Conservation (phyloP, 345 rosid genomes). For the Leavenworthia alabamica region DNA sequence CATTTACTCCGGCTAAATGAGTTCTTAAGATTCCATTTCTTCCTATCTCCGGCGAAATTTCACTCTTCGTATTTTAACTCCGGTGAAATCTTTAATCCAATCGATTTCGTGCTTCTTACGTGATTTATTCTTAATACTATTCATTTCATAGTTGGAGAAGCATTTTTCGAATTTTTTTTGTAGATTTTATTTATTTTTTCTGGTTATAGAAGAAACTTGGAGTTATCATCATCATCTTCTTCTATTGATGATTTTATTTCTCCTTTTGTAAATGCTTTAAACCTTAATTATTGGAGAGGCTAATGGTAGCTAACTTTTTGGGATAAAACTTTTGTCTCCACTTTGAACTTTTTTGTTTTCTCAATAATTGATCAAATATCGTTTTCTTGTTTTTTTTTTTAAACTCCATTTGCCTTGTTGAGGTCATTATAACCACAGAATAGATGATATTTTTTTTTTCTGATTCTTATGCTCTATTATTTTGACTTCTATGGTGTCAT, state of each 20-base stretch:
- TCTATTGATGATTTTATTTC: neutral
- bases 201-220: neutral
- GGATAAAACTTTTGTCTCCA: constrained; percentile 14
- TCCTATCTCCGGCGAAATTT: constrained; percentile 3
- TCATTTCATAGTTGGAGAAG: neutral
- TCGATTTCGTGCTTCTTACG: constrained; percentile 16
- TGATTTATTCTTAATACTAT: neutral
- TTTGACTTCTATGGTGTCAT: neutral
- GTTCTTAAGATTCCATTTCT: constrained; percentile 1
- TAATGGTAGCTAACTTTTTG: too few relatives aligned
- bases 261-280: neutral
- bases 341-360: neutral
- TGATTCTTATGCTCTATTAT: neutral
- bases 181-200: neutral
- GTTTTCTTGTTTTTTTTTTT: neutral
- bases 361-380: constrained; percentile 4
- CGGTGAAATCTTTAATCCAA: constrained; percentile 4
- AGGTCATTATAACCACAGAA: neutral
- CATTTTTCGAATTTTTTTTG: neutral
- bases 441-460: too few relatives aligned
- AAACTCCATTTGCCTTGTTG: neutral
- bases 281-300: neutral
- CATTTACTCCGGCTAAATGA: neutral
- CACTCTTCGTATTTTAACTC: too few relatives aligned
- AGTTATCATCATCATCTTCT: neutral